Percentiles rank a stretch among this genome's conserved stretches.
Conservation (phyloP, 805 yeast genomes). For the Ogataea polymorpha region DNA sequence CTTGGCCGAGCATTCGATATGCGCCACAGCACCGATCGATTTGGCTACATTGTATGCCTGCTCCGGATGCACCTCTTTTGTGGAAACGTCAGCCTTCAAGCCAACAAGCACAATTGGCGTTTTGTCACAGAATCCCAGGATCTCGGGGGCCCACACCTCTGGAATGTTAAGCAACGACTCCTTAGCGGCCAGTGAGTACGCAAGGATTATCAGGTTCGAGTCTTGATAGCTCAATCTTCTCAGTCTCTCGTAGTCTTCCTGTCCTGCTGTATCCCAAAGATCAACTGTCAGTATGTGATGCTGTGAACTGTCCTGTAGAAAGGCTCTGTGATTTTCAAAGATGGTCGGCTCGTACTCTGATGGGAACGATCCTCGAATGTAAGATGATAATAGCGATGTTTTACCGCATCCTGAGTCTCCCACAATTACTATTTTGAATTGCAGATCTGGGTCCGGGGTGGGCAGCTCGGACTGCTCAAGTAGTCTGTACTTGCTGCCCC, state of each 20-base stretch:
- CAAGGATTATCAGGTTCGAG: slow-evolving; percentile 68
- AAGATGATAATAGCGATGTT: slow-evolving; percentile 90
- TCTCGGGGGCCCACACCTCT: slow-evolving; percentile 88
- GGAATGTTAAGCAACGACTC: slow-evolving; percentile 67
- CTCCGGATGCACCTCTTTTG: slow-evolving; percentile 22
- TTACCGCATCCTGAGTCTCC: slow-evolving; percentile 99
- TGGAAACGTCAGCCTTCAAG: slow-evolving; percentile 67
- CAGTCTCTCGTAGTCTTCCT: slow-evolving; percentile 84
- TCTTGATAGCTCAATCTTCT: slow-evolving; percentile 87
- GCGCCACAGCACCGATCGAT: slow-evolving; percentile 65
- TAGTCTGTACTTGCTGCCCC: slow-evolving; percentile 24
- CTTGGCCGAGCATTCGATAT: slow-evolving; percentile 78
- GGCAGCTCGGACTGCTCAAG: slow-evolving; percentile 33
- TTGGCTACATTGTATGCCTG: slow-evolving; percentile 28
- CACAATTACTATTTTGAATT: slow-evolving; percentile 68
- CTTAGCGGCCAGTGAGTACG: slow-evolving; percentile 66
- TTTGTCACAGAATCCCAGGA: slow-evolving; percentile 75
- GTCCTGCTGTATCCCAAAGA: slow-evolving; percentile 96
- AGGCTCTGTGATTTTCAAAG: slow-evolving; percentile 89
- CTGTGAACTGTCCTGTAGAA: slow-evolving; percentile 91
- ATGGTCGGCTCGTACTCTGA: slow-evolving; percentile 98
- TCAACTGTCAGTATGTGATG: slow-evolving; percentile 80
- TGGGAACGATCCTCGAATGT: slow-evolving; percentile 94
- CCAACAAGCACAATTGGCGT: slow-evolving; percentile 81
- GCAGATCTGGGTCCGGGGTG: slow-evolving; percentile 22